Percentiles rank a stretch among this genome's conserved stretches.
Conservation (phyloP, 768 basidiomycete genomes). For the Russula griseocarnosa region DNA sequence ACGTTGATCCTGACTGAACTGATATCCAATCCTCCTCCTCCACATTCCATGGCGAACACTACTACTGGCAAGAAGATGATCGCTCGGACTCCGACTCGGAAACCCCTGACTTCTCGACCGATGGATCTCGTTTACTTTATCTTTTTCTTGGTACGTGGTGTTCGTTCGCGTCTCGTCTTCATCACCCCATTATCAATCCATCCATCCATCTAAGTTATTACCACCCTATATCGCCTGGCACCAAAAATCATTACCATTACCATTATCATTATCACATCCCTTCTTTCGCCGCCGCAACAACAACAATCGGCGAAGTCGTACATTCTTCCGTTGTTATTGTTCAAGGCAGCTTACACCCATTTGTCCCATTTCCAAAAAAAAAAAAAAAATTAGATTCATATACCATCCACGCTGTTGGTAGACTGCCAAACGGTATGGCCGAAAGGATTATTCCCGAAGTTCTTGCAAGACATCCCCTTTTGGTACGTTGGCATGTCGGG, state of each 20-base stretch:
- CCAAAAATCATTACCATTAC: too few relatives aligned
- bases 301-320: too few relatives aligned
- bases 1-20: too few relatives aligned
- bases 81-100: constrained; percentile 1
- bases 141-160: constrained; percentile 57
- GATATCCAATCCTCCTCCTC: not conserved
- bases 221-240: too few relatives aligned
- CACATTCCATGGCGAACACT: not conserved
- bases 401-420: constrained; percentile 62
- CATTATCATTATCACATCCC: not conserved
- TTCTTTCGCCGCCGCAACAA: not conserved
- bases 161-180: not conserved
- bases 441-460: constrained; percentile 44
- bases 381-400: constrained; percentile 48
- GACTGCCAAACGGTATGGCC: constrained; percentile 71
- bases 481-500: constrained; percentile 55
- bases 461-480: constrained; percentile 43
- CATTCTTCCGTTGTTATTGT: too few relatives aligned
- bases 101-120: constrained; percentile 53
- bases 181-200: not conserved
- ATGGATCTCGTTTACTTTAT: constrained; percentile 63
- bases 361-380: not conserved
- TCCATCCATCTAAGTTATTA: too few relatives aligned
- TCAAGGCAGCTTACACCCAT: not conserved
- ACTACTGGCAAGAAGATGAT: not conserved